These are phyloP conservation scores for Oryza officinalis DNA, from an alignment of 176 grass and related monocot species.

Conservation along the genomic window DNA sequence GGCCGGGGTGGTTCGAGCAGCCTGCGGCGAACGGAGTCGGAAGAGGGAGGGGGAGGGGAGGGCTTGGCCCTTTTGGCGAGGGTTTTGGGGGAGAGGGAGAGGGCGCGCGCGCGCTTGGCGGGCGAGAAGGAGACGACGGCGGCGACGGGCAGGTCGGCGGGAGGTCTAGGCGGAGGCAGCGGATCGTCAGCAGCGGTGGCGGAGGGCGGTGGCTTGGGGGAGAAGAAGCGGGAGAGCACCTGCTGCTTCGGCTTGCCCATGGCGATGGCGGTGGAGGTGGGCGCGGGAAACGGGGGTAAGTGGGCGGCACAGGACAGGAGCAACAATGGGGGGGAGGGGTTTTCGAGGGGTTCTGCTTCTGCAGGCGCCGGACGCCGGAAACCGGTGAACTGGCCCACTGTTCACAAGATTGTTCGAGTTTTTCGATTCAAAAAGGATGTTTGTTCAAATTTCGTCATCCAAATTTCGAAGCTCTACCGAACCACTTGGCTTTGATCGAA, in stretches of 20 bases:
- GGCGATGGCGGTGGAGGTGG: neutral
- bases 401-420: neutral
- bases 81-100: slow-evolving; percentile 60
- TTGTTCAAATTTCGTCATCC: neutral
- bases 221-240: slow-evolving; percentile 80
- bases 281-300: slow-evolving; percentile 33
- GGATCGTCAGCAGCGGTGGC: slow-evolving; percentile 14
- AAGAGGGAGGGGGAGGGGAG: slow-evolving; percentile 20
- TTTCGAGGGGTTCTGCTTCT: neutral
- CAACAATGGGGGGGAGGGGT: neutral
- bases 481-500: neutral
- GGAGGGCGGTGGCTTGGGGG: slow-evolving; percentile 48
- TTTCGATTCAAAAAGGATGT: neutral
- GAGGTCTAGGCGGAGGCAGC: slow-evolving; percentile 40
- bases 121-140: slow-evolving; percentile 71
- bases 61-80: slow-evolving; percentile 43
- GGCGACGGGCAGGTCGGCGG: slow-evolving; percentile 29
- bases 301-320: neutral
- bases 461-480: neutral
- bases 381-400: neutral
- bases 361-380: no score
- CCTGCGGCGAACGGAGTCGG: slow-evolving; percentile 57
- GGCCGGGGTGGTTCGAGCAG: slow-evolving; percentile 50
- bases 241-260: slow-evolving; percentile 97
- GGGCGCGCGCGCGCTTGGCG: slow-evolving; percentile 62